Evolutionary conservation across 1,284 basidiomycete genomes (phyloP).

Genomic region (Hemileccinum hortonii): DNA sequence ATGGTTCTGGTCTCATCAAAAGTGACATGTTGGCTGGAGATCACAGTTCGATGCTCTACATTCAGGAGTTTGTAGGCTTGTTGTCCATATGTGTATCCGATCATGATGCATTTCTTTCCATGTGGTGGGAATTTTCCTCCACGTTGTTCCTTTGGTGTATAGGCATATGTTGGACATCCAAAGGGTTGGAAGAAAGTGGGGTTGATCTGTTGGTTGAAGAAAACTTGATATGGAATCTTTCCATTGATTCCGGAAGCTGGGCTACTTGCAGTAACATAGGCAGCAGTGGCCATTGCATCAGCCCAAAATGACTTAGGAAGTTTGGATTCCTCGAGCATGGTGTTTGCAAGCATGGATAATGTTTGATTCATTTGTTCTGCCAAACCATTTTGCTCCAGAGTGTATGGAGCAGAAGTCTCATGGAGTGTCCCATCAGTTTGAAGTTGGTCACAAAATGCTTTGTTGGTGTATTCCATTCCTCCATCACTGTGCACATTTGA

Average conservation of each 20-base stretch:
- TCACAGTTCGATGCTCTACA: constrained; percentile 1
- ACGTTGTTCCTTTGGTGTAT: neutral
- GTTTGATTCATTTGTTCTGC: constrained; percentile 30
- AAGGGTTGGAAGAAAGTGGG: neutral
- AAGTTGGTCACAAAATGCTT: neutral
- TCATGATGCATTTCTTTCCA: neutral
- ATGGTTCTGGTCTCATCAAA: neutral
- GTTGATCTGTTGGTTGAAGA: neutral
- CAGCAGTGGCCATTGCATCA: constrained; percentile 7
- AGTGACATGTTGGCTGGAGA: constrained; percentile 3
- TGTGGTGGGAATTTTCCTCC: constrained; percentile 5
- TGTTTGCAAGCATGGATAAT: constrained; percentile 18
- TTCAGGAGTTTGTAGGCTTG: constrained; percentile 14
- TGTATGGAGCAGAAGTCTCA: neutral
- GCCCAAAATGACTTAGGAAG: constrained; percentile 29
- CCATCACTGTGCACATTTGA: no score
- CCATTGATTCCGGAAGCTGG: neutral
- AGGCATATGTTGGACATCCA: neutral
- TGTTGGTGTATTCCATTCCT: no score
- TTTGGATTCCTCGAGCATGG: constrained; percentile 25
- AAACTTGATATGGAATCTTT: neutral
- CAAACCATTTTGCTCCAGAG: no score
- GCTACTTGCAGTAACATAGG: neutral
- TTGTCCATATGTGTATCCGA: constrained; percentile 2
- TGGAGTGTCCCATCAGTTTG: neutral